phyloP scores from a whole-genome alignment of 257 asterid species.

The Leonotis leonurus region DNA sequence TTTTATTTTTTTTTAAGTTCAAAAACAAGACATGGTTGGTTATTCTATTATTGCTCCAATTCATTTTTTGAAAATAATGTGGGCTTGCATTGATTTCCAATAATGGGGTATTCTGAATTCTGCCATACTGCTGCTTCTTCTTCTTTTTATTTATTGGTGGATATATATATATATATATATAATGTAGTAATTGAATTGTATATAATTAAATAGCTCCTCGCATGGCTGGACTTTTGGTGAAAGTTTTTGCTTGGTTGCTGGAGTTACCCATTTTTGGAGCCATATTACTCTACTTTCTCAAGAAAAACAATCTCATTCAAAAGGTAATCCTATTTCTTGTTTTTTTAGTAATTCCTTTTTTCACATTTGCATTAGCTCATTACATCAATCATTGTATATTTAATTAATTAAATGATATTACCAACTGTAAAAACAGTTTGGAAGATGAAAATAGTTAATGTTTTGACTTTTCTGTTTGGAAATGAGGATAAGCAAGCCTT shows the following conservation, averaged over 20 bases:
- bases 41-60: no score
- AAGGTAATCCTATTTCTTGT: slow-evolving; percentile 34
- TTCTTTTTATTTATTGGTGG: not conserved
- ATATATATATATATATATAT: not conserved
- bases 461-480: not conserved
- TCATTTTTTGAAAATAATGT: no score
- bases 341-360: not conserved
- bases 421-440: not conserved
- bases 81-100: no score
- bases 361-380: not conserved
- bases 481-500: not conserved
- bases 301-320: slow-evolving; percentile 70
- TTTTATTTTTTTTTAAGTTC: no score
- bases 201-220: slow-evolving; percentile 63
- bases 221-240: slow-evolving; percentile 81
- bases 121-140: no score
- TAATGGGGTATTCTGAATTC: no score
- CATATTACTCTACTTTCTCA: slow-evolving; percentile 47
- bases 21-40: no score
- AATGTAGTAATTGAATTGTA: no score
- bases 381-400: not conserved
- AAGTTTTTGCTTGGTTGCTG: slow-evolving; percentile 65
- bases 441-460: not conserved
- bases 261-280: slow-evolving; percentile 65
- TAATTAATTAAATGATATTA: not conserved